These are phyloP conservation scores for Colletotrichum karsti DNA, from an alignment of 2,329 filamentous ascomycete species.

Conservation along the genomic window DNA sequence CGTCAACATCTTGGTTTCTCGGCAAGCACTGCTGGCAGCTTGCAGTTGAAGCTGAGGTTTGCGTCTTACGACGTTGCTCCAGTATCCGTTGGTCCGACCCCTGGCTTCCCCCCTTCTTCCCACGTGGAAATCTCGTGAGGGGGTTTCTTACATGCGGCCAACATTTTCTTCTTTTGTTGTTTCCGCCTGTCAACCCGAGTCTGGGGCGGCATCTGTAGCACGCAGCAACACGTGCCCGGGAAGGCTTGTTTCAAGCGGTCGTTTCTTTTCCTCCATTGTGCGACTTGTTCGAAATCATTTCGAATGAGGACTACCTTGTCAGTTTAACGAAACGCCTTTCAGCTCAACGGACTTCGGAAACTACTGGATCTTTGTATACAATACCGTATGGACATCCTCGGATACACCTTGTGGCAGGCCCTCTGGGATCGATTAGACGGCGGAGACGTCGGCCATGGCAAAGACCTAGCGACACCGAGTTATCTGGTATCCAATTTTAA, in stretches of 20 bases:
- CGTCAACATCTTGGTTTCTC: too few relatives aligned
- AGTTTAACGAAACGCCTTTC: neutral
- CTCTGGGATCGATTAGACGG: too few relatives aligned
- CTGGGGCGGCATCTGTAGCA: constrained; percentile 5
- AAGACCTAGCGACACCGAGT: too few relatives aligned
- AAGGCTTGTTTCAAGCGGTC: constrained; percentile 16
- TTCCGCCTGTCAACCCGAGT: neutral
- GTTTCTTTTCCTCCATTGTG: neutral
- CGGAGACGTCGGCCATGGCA: too few relatives aligned
- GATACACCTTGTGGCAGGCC: neutral
- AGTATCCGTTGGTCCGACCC: neutral
- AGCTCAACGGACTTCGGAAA: neutral
- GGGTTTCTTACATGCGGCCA: neutral
- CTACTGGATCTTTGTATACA: neutral
- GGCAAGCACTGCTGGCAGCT: too few relatives aligned
- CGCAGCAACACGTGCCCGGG: constrained; percentile 13
- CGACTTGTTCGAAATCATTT: neutral
- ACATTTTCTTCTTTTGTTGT: constrained; percentile 1
- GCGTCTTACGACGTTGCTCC: neutral
- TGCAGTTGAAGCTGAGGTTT: too few relatives aligned
- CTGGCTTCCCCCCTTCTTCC: neutral
- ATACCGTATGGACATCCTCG: neutral
- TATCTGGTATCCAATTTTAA: too few relatives aligned
- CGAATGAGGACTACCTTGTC: neutral
- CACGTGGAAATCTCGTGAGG: constrained; percentile 21